Evolutionary conservation across 768 basidiomycete species (phyloP).

Genomic region (Tremella fuciformis): DNA sequence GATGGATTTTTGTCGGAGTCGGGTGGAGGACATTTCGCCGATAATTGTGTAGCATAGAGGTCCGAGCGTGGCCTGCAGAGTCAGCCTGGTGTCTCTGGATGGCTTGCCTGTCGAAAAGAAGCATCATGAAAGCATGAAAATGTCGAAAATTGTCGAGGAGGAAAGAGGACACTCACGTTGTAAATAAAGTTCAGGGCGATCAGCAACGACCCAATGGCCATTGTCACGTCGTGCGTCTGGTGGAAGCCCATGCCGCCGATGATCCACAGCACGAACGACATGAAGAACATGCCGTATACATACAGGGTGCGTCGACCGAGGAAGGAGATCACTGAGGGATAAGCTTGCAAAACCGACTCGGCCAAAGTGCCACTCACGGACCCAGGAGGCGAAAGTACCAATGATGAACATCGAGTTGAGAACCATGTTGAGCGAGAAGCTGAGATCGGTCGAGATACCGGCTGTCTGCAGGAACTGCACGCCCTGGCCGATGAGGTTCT

Average conservation of each 20-base stretch:
- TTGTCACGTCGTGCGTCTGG: background rate
- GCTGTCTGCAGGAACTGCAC: conserved; percentile 44
- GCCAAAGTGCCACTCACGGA: conserved; percentile 19
- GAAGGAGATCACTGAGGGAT: conserved; percentile 19
- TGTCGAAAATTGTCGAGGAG: too few relatives aligned
- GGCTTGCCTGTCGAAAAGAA: too few relatives aligned
- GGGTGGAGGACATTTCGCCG: conserved; percentile 44
- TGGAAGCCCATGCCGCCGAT: conserved; percentile 35
- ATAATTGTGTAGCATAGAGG: conserved; percentile 40
- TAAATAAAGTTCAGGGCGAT: conserved; percentile 48
- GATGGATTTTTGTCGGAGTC: conserved; percentile 44
- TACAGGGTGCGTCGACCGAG: conserved; percentile 42
- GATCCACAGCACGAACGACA: conserved; percentile 26
- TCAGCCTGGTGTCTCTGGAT: too few relatives aligned
- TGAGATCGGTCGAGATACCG: conserved; percentile 28
- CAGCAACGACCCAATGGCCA: conserved; percentile 44
- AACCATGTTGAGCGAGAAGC: conserved; percentile 37
- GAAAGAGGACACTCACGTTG: conserved; percentile 14
- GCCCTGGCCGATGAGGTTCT: conserved; percentile 44
- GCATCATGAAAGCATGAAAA: too few relatives aligned
- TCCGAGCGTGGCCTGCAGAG: conserved; percentile 30
- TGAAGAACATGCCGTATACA: conserved; percentile 29
- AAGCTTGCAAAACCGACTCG: background rate
- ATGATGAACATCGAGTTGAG: conserved; percentile 46
- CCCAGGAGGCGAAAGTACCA: conserved; percentile 51